phyloP scores from a whole-genome alignment of 805 yeast species.

The Kodamaea neixiangensis region DNA sequence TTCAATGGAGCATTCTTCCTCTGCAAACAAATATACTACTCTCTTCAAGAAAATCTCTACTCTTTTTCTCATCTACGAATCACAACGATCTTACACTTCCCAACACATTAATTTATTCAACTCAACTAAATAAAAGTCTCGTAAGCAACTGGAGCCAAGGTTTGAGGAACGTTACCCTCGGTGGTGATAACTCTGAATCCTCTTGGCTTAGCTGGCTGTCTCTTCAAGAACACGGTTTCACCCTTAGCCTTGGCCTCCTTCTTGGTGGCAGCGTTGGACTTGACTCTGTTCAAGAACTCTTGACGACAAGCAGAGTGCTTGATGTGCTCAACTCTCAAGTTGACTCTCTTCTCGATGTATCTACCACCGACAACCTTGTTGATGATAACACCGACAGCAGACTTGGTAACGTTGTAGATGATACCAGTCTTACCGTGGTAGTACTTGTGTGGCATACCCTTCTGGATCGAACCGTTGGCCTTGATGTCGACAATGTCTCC shows the following conservation, averaged over 20 bases:
- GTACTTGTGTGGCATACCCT: slow-evolving; percentile 99
- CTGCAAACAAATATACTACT: not conserved
- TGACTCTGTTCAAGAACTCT: slow-evolving; percentile 98
- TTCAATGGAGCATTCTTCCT: no score
- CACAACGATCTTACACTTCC: not conserved
- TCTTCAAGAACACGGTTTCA: slow-evolving; percentile 87
- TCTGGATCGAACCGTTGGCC: slow-evolving; percentile 98
- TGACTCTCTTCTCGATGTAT: slow-evolving; percentile 98
- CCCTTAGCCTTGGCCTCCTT: slow-evolving; percentile 95
- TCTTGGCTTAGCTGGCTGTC: slow-evolving; percentile 99
- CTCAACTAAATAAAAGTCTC: slow-evolving; percentile 92
- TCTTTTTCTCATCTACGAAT: not conserved
- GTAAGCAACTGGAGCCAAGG: slow-evolving; percentile 98
- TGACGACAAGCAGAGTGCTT: slow-evolving; percentile 99
- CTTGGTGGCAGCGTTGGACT: slow-evolving; percentile 91
- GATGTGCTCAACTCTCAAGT: slow-evolving; percentile 98
- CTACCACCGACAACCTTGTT: slow-evolving; percentile 99
- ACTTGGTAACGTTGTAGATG: slow-evolving; percentile 97
- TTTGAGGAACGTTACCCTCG: slow-evolving; percentile 84
- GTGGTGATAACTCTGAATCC: slow-evolving; percentile 82
- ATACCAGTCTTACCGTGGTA: slow-evolving; percentile 99
- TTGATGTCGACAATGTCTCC: slow-evolving; percentile 99
- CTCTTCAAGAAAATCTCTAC: not conserved
- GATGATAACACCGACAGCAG: slow-evolving; percentile 96
- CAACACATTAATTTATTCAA: slow-evolving; percentile 6